A percentile compares a stretch with the other conserved stretches of the same genome.
Conservation (phyloP, 73 alveolate species). For the Symbiodinium natans region DNA sequence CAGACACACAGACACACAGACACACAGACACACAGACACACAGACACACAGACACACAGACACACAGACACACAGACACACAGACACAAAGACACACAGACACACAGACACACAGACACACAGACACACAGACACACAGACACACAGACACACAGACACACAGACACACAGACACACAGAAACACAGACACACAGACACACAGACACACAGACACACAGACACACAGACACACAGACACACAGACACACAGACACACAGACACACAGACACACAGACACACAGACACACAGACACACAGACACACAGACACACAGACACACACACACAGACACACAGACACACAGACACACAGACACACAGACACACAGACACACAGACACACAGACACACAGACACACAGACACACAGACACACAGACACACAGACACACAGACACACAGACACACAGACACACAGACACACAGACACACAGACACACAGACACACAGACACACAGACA, state of each 20-base stretch:
- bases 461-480: constrained; percentile 14
- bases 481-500: constrained; percentile 13
- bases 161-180: background rate
- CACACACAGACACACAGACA: constrained; percentile 1
- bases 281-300: constrained; percentile 21
- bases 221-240: constrained; percentile 8
- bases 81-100: too few species aligned
- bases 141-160: background rate
- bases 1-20: background rate
- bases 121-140: constrained; percentile 93
- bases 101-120: background rate
- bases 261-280: constrained; percentile 24
- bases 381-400: background rate
- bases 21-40: background rate
- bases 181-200: constrained; percentile 40
- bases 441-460: constrained; percentile 22
- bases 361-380: constrained; percentile 1
- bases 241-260: constrained; percentile 27
- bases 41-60: background rate
- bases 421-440: constrained; percentile 6
- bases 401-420: background rate
- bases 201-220: background rate
- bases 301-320: constrained; percentile 6
- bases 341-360: constrained; percentile 8
- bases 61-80: constrained; percentile 5